Evolutionary conservation across 768 basidiomycete genomes (phyloP).

Genomic region (Megacollybia marginata): DNA sequence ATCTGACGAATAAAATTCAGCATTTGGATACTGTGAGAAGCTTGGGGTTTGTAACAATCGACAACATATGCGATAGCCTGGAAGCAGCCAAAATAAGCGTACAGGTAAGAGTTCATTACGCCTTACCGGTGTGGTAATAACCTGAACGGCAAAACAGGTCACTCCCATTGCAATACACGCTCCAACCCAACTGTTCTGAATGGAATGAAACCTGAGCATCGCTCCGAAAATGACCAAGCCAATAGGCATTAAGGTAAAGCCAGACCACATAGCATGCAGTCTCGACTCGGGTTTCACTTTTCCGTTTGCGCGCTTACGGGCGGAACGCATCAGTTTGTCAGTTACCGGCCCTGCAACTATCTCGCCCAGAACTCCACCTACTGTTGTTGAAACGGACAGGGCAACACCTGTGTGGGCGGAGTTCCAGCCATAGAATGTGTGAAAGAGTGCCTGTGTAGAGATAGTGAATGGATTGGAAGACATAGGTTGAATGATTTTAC

Average conservation of each 20-base stretch:
- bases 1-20: conserved; percentile 12
- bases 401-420: conserved; percentile 12
- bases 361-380: conserved; percentile 13
- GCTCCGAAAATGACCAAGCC: conserved; percentile 8
- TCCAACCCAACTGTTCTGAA: conserved; percentile 9
- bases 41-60: conserved; percentile 14
- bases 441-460: conserved; percentile 2
- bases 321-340: conserved; percentile 10
- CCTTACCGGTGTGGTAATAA: too few relatives aligned
- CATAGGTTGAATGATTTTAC: not conserved
- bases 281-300: not conserved
- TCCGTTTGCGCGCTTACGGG: conserved; percentile 4
- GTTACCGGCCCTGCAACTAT: conserved; percentile 12
- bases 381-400: conserved; percentile 9
- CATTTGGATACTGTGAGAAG: conserved; percentile 9
- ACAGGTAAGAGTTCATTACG: not conserved
- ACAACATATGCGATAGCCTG: not conserved
- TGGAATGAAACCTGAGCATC: conserved; percentile 9
- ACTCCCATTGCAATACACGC: conserved; percentile 10
- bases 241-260: conserved; percentile 7
- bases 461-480: not conserved
- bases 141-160: conserved; percentile 7
- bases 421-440: conserved; percentile 8
- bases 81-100: not conserved
- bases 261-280: conserved; percentile 14